Percentiles rank a stretch among this genome's conserved stretches.
Conservation (phyloP, 352 stramenopile species). For the Phytophthora sojae region DNA sequence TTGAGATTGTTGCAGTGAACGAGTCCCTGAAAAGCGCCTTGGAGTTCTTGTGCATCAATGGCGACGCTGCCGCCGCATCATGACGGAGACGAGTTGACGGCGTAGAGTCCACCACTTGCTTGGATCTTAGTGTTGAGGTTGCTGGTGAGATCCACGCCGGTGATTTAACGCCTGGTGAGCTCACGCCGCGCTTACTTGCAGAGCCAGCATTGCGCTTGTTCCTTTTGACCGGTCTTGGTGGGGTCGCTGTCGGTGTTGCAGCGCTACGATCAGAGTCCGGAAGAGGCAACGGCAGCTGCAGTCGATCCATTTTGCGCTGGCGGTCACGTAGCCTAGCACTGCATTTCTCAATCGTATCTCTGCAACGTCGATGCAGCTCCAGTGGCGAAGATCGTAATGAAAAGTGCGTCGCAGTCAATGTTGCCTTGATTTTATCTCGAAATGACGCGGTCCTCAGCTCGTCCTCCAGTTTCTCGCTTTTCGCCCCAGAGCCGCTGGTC, state of each 20-base stretch:
- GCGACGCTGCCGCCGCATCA: background rate
- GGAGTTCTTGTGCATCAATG: background rate
- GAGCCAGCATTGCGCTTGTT: constrained; percentile 7
- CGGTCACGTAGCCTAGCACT: constrained; percentile 19
- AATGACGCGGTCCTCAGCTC: background rate
- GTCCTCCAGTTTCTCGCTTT: background rate
- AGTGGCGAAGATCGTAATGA: constrained; percentile 6
- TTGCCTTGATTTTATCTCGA: background rate
- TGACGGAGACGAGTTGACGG: background rate
- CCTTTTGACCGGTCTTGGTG: constrained; percentile 18
- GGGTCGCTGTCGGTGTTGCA: constrained; percentile 7
- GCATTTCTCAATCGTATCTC: constrained; percentile 27
- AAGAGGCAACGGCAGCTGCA: constrained; percentile 16
- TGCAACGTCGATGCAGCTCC: constrained; percentile 27
- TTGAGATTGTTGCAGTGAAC: background rate
- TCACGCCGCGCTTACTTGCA: background rate
- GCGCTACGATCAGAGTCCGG: background rate
- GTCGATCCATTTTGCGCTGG: constrained; percentile 33
- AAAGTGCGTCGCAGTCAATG: background rate
- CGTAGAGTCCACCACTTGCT: background rate
- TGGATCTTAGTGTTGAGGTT: background rate
- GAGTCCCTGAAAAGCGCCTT: background rate
- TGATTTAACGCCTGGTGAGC: background rate
- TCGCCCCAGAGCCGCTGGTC: background rate
- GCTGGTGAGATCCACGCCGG: background rate